Evolutionary conservation across 2,329 filamentous ascomycete genomes (phyloP).

Genomic region (Periconia sp.): DNA sequence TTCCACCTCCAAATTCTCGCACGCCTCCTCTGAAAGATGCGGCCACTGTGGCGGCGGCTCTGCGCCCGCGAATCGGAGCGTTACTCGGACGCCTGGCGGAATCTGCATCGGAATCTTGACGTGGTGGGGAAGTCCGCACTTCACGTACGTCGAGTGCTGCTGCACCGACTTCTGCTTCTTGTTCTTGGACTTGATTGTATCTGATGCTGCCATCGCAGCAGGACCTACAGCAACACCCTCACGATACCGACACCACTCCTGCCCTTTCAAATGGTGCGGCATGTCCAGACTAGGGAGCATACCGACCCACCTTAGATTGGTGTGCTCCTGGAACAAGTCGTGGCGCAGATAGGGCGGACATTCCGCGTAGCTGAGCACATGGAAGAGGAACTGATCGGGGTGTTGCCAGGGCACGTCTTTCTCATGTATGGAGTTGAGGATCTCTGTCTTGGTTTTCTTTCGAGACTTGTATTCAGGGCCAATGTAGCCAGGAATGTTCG

Average conservation of each 20-base stretch:
- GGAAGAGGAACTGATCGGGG: conserved; percentile 79
- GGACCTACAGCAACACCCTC: conserved; percentile 71
- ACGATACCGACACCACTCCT: conserved; percentile 80
- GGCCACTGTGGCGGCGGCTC: conserved; percentile 45
- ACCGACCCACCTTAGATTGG: conserved; percentile 76
- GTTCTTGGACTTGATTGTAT: conserved; percentile 35
- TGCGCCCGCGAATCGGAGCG: conserved; percentile 66
- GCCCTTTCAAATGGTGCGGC: conserved; percentile 78
- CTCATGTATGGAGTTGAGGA: conserved; percentile 41
- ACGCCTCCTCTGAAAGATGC: conserved; percentile 23
- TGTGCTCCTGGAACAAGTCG: conserved; percentile 76
- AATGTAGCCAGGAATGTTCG: conserved; percentile 30
- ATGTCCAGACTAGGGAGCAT: conserved; percentile 80
- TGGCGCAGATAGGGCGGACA: conserved; percentile 78
- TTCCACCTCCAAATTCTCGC: conserved; percentile 53
- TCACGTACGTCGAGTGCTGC: conserved; percentile 48
- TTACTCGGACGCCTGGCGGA: conserved; percentile 74
- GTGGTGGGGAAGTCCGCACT: conserved; percentile 56
- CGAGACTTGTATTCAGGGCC: conserved; percentile 25
- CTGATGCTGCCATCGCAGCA: conserved; percentile 10
- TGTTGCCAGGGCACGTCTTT: conserved; percentile 66
- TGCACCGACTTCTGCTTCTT: conserved; percentile 49
- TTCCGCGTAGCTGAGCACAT: conserved; percentile 82
- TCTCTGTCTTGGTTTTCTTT: conserved; percentile 53
- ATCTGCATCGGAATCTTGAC: conserved; percentile 64